These are phyloP conservation scores for Candida tropicalis DNA, from an alignment of 1,139 yeast genomes.

Conservation along the genomic window DNA sequence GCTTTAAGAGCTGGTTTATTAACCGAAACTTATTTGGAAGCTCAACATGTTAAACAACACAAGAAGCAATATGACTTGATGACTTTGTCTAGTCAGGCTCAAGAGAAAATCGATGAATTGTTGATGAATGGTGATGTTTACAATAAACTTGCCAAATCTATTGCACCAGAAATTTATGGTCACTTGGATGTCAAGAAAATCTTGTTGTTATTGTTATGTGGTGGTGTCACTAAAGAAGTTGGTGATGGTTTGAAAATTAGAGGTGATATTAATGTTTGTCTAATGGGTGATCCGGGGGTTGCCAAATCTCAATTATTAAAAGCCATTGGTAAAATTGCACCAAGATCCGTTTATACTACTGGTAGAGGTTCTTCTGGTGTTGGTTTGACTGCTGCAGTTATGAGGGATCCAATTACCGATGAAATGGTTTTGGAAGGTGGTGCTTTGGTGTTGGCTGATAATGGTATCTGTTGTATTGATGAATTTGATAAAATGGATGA, in stretches of 20 bases:
- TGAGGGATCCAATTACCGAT: conserved; percentile 98
- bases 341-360: conserved; percentile 96
- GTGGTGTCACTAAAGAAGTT: conserved; percentile 93
- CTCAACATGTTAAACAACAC: conserved; percentile 83
- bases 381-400: conserved; percentile 98
- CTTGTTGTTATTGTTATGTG: conserved; percentile 77
- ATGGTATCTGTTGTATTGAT: conserved; percentile 98
- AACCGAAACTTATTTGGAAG: conserved; percentile 92
- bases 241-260: conserved; percentile 97
- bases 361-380: conserved; percentile 99
- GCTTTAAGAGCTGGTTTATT: conserved; percentile 90
- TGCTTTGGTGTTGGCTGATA: conserved; percentile 94
- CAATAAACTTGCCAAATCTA: conserved; percentile 78
- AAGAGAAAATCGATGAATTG: conserved; percentile 56
- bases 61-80: conserved; percentile 81
- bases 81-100: conserved; percentile 59
- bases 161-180: conserved; percentile 98
- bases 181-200: conserved; percentile 94
- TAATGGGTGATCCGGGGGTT: conserved; percentile 99
- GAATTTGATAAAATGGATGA: conserved; percentile 99
- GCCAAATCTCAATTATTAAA: conserved; percentile 96
- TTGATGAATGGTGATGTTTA: conserved; percentile 63
- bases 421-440: conserved; percentile 99
- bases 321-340: conserved; percentile 90
- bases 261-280: conserved; percentile 94